Evolutionary conservation across 306 rosid genomes (phyloP).

Genomic region (Malus fusca): DNA sequence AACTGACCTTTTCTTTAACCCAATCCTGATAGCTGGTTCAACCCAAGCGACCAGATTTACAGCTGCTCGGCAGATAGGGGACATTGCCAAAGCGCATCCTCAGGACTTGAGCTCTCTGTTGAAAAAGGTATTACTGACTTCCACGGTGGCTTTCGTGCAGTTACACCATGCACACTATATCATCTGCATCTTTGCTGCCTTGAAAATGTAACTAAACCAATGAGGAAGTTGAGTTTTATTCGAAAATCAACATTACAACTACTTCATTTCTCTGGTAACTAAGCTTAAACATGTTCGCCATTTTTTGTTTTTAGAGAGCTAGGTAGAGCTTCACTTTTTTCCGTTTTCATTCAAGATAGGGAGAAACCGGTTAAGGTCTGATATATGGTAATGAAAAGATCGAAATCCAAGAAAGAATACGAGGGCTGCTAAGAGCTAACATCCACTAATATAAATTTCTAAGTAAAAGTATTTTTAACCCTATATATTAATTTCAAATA

Average conservation of each 20-base stretch:
- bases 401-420: not conserved
- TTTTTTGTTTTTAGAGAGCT: not conserved
- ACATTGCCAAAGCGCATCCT: conserved; percentile 90
- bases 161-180: not conserved
- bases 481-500: not conserved
- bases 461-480: not conserved
- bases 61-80: conserved; percentile 98
- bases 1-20: conserved; percentile 40
- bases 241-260: not conserved
- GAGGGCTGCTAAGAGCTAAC: not conserved
- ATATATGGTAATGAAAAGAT: not conserved
- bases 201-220: not conserved
- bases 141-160: not conserved
- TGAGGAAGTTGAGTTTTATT: not conserved
- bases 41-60: conserved; percentile 92
- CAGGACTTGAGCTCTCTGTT: conserved; percentile 78
- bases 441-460: not conserved
- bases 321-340: not conserved
- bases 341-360: not conserved
- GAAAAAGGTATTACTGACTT: conserved; percentile 53
- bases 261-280: not conserved
- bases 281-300: not conserved
- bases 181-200: not conserved
- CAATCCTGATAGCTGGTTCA: conserved; percentile 70
- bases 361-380: not conserved